Conservation (phyloP, 2,329 filamentous ascomycete species). For the Metarhizium anisopliae region DNA sequence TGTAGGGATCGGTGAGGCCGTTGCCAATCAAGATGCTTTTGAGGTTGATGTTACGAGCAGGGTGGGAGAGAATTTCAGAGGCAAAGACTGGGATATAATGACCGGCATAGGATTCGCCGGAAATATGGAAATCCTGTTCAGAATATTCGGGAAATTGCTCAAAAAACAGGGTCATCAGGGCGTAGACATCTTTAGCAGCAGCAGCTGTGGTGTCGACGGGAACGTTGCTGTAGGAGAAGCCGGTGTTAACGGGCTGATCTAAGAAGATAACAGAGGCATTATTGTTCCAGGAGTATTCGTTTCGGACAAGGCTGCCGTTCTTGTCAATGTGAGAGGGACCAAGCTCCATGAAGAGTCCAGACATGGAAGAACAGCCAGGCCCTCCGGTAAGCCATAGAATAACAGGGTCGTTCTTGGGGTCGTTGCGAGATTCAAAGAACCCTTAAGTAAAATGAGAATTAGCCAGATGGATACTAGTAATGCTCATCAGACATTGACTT, state of each 20-base stretch:
- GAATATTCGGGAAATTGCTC: constrained; percentile 95
- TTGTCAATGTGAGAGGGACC: constrained; percentile 78
- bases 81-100: constrained; percentile 93
- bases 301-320: constrained; percentile 72
- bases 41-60: constrained; percentile 95
- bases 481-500: constrained; percentile 27
- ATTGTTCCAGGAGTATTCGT: constrained; percentile 87
- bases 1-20: constrained; percentile 83
- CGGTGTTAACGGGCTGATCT: constrained; percentile 96
- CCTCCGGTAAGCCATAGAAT: constrained; percentile 92
- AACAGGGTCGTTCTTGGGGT: constrained; percentile 91
- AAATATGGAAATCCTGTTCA: constrained; percentile 91
- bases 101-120: constrained; percentile 86
- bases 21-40: constrained; percentile 93
- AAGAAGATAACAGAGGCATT: constrained; percentile 99
- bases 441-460: constrained; percentile 37
- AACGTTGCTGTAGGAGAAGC: constrained; percentile 89
- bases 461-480: not conserved
- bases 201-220: constrained; percentile 86
- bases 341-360: constrained; percentile 93
- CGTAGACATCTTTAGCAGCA: constrained; percentile 94
- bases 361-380: constrained; percentile 90
- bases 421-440: constrained; percentile 98
- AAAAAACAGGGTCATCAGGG: constrained; percentile 94
- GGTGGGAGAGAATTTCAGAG: constrained; percentile 81